Conservation (phyloP, 1,284 basidiomycete genomes). For the Chalciporus sp. region DNA sequence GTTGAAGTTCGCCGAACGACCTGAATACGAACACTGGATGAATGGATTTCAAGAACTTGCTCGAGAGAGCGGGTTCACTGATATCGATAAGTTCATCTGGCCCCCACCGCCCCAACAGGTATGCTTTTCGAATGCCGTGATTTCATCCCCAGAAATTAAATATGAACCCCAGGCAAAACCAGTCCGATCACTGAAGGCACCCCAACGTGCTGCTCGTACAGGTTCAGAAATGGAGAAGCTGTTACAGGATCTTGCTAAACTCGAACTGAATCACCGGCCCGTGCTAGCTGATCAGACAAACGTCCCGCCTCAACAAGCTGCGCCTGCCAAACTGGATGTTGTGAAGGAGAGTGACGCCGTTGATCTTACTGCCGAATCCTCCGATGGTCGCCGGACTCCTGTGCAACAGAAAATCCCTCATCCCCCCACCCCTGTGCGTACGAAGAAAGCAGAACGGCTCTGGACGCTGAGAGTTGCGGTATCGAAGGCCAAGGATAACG, state of each 20-base stretch:
- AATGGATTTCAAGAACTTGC: slow-evolving; percentile 61
- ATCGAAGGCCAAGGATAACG: slow-evolving; percentile 54
- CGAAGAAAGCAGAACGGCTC: slow-evolving; percentile 57
- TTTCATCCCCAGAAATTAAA: slow-evolving; percentile 1
- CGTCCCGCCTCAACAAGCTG: slow-evolving; percentile 33
- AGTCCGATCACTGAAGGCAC: slow-evolving; percentile 26
- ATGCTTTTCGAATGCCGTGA: slow-evolving; percentile 1
- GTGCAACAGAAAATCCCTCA: slow-evolving; percentile 22
- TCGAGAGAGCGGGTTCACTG: slow-evolving; percentile 55
- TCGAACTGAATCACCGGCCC: slow-evolving; percentile 53
- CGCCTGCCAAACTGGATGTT: slow-evolving; percentile 33
- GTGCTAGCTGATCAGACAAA: slow-evolving; percentile 55
- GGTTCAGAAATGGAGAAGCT: slow-evolving; percentile 52
- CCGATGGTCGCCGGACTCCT: slow-evolving; percentile 34
- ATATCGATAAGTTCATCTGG: slow-evolving; percentile 68
- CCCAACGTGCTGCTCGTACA: slow-evolving; percentile 32
- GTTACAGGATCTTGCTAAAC: slow-evolving; percentile 56
- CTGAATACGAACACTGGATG: slow-evolving; percentile 67
- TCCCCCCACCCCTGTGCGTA: slow-evolving; percentile 36
- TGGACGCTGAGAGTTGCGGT: slow-evolving; percentile 46
- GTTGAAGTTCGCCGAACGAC: slow-evolving; percentile 64
- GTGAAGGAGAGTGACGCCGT: slow-evolving; percentile 41
- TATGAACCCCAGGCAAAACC: slow-evolving; percentile 23
- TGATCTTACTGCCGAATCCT: slow-evolving; percentile 51
- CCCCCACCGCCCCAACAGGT: slow-evolving; percentile 52